Evolutionary conservation across 257 asterid genomes (phyloP), one percentile per base, ranked within the genome.

Genomic region (Marsdenia floribunda): DNA sequence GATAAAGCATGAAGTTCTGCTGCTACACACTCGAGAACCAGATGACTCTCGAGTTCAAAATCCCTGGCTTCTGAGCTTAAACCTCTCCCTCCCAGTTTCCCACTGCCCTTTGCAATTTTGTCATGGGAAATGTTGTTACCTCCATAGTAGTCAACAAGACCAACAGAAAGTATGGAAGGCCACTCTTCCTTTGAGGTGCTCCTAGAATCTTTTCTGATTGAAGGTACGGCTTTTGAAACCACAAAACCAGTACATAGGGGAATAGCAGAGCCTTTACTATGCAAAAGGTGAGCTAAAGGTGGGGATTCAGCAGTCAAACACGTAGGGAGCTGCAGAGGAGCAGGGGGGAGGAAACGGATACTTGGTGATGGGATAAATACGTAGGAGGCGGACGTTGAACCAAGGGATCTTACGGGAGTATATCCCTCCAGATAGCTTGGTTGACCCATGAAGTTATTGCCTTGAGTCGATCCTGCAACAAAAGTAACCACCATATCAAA

Each of bases 1-100:
- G 99, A 95, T 73, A 95, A 69, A n/a, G 97, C 96, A 44, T 95
- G 98, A 76, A 95, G 96, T 79, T 95, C 99, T 1, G 99, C 99
- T 15, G 97, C 96, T 74, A 89, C 83, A 15, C 82, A 59, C 82
- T 95, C 98, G 4, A 95, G 85, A 72, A 95, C 87, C 40, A 86
- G 37, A 76, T 88, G 97, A 0, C 87, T 85, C 77, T 90, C 97
- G 58, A 74, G 83, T 79, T 92, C 96, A 13, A 86, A 78, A 63
- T 92, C 99, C 79, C 90, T 83, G 22, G 81, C 64, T 68, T 91
- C 96, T 1, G 89, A 82, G 74, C 79, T 79, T 50, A 78, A 73
- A 46, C 90, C 90, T 80, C 92, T 85, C 64, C 89, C 96, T 19
- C 76, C 90, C 29, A 63, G 58, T 82, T 92, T 94, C 52, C 72